Evolutionary conservation across 2,329 filamentous ascomycete species (phyloP).

Genomic region (Aspergillus eucalypticola): DNA sequence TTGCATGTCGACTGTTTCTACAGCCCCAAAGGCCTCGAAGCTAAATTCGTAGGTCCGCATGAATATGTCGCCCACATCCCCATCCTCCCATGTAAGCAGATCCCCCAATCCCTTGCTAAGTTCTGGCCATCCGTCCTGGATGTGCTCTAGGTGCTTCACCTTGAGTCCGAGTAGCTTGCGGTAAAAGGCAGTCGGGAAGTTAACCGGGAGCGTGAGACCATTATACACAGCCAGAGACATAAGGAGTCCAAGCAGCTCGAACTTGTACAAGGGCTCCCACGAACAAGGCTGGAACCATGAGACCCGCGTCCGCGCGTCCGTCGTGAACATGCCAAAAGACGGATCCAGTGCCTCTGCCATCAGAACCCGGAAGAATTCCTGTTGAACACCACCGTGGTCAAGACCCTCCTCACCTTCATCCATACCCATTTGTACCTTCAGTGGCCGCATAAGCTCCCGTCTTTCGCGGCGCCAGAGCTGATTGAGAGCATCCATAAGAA

Average conservation of each 20-base stretch:
- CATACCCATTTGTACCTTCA: constrained; percentile 85
- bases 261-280: constrained; percentile 82
- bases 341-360: constrained; percentile 78
- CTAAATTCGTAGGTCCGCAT: constrained; percentile 85
- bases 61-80: constrained; percentile 78
- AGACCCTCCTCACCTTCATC: constrained; percentile 82
- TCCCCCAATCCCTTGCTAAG: constrained; percentile 72
- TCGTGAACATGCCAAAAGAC: constrained; percentile 73
- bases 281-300: constrained; percentile 86
- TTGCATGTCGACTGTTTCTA: constrained; percentile 58
- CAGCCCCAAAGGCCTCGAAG: constrained; percentile 57
- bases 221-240: constrained; percentile 91
- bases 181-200: constrained; percentile 84
- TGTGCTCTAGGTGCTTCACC: constrained; percentile 70
- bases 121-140: constrained; percentile 84
- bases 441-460: constrained; percentile 76
- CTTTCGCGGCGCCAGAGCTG: constrained; percentile 86
- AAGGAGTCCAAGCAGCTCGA: constrained; percentile 83
- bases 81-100: constrained; percentile 77
- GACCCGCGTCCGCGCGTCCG: constrained; percentile 74
- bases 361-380: constrained; percentile 89
- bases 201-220: constrained; percentile 84
- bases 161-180: constrained; percentile 71
- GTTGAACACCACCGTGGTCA: constrained; percentile 92
- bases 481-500: constrained; percentile 75